Evolutionary conservation across 352 stramenopile genomes (phyloP).

Genomic region (Phytopythium chamaehyphon): DNA sequence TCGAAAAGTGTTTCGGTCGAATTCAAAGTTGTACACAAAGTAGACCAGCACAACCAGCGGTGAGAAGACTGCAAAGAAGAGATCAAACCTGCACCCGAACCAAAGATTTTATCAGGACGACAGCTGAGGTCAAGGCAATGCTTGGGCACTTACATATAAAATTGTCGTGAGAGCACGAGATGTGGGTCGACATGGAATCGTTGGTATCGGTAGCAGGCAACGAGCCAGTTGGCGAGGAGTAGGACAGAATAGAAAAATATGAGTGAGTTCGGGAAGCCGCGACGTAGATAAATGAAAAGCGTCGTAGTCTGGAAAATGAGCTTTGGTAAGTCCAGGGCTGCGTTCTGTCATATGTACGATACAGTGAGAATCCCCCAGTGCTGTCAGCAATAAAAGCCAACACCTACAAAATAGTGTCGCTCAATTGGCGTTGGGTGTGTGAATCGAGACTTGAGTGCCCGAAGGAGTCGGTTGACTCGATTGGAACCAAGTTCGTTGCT

Average conservation of each 20-base stretch:
- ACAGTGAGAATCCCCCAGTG: background rate
- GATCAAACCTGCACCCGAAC: slow-evolving; percentile 26
- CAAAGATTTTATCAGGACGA: no score
- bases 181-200: slow-evolving; percentile 20
- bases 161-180: slow-evolving; percentile 28
- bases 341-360: slow-evolving; percentile 14
- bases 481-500: no score
- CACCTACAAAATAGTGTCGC: slow-evolving; percentile 5
- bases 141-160: slow-evolving; percentile 36
- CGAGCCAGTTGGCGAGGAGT: slow-evolving; percentile 33
- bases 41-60: slow-evolving; percentile 34
- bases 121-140: no score
- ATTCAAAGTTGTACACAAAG: slow-evolving; percentile 27
- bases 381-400: background rate
- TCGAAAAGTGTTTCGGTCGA: slow-evolving; percentile 24
- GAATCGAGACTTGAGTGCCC: background rate
- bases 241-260: slow-evolving; percentile 35
- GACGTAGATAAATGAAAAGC: slow-evolving; percentile 27
- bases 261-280: slow-evolving; percentile 31
- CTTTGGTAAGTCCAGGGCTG: slow-evolving; percentile 29
- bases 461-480: background rate
- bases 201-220: slow-evolving; percentile 45
- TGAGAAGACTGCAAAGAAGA: slow-evolving; percentile 52
- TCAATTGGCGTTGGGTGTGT: background rate
- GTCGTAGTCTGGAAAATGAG: slow-evolving; percentile 41